phyloP scores from a whole-genome alignment of 441 rosid genomes.

The Erysimum cheiri region DNA sequence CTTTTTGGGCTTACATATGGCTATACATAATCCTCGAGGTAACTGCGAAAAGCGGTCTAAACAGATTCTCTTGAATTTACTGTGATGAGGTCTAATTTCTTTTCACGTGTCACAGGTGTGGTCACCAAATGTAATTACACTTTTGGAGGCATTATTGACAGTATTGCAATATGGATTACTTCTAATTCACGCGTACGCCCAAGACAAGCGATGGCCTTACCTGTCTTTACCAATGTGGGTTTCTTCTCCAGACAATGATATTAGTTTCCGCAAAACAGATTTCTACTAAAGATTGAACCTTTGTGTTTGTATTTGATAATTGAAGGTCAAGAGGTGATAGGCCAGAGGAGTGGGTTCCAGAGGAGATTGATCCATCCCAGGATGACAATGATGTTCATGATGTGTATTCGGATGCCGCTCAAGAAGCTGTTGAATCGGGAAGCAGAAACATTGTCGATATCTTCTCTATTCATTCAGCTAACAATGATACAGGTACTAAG shows the following conservation, averaged over 20 bases:
- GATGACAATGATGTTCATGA: conserved; percentile 47
- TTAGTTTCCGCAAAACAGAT: neutral
- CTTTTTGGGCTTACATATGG: conserved; percentile 98
- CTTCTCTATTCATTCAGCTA: conserved; percentile 75
- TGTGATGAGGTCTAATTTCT: conserved; percentile 26
- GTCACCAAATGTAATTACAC: conserved; percentile 84
- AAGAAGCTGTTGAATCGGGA: conserved; percentile 50
- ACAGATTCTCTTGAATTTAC: conserved; percentile 2
- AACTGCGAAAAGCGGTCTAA: conserved; percentile 31
- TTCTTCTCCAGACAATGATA: conserved; percentile 19
- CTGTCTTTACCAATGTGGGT: conserved; percentile 83
- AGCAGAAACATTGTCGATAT: conserved; percentile 70
- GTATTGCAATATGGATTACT: conserved; percentile 83
- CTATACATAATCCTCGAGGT: conserved; percentile 92
- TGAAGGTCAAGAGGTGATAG: conserved; percentile 73
- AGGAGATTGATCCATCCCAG: conserved; percentile 52
- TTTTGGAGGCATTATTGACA: conserved; percentile 87
- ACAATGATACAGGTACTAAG: conserved; percentile 54
- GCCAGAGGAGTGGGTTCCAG: conserved; percentile 97
- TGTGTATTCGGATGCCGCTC: conserved; percentile 51
- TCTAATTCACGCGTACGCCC: conserved; percentile 83
- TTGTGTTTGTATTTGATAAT: conserved; percentile 33
- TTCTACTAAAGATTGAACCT: conserved; percentile 22
- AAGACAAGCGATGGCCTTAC: conserved; percentile 97
- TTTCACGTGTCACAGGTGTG: conserved; percentile 64